Evolutionary conservation across 106 monocot genomes (phyloP).

Genomic region (Gastrodia elata): DNA sequence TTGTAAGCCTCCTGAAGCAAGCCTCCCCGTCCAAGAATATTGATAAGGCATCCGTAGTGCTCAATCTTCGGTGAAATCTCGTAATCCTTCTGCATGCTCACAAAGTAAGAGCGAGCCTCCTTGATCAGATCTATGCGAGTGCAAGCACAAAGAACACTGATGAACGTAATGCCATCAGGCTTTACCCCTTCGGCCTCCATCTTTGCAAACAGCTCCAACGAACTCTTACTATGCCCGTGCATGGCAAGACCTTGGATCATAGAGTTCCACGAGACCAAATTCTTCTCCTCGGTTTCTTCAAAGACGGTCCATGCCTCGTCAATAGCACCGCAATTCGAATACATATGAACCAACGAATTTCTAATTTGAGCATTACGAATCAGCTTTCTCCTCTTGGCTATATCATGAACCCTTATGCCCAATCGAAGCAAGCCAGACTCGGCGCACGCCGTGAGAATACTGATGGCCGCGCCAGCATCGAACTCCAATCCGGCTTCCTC

Average conservation of each 20-base stretch:
- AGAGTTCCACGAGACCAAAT: slow-evolving; percentile 76
- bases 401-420: slow-evolving; percentile 52
- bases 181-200: slow-evolving; percentile 47
- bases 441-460: slow-evolving; percentile 60
- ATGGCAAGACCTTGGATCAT: slow-evolving; percentile 68
- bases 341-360: slow-evolving; percentile 82
- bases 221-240: slow-evolving; percentile 56
- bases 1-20: slow-evolving; percentile 58
- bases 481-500: slow-evolving; percentile 30
- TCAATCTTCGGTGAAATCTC: slow-evolving; percentile 58
- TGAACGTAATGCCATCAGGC: slow-evolving; percentile 62
- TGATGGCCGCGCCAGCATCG: slow-evolving; percentile 44
- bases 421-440: slow-evolving; percentile 54
- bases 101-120: slow-evolving; percentile 48
- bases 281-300: slow-evolving; percentile 26
- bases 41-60: slow-evolving; percentile 81
- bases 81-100: slow-evolving; percentile 58
- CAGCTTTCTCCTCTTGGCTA: slow-evolving; percentile 19
- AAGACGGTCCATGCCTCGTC: slow-evolving; percentile 48
- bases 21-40: slow-evolving; percentile 66
- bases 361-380: slow-evolving; percentile 31
- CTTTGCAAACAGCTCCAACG: slow-evolving; percentile 42
- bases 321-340: slow-evolving; percentile 68
- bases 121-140: slow-evolving; percentile 51
- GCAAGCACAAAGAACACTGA: slow-evolving; percentile 70